A percentile compares a stretch with the other conserved stretches of the same genome.
Evolutionary conservation across 176 grass and related monocot species (phyloP).

Genomic region (Zizania latifolia): DNA sequence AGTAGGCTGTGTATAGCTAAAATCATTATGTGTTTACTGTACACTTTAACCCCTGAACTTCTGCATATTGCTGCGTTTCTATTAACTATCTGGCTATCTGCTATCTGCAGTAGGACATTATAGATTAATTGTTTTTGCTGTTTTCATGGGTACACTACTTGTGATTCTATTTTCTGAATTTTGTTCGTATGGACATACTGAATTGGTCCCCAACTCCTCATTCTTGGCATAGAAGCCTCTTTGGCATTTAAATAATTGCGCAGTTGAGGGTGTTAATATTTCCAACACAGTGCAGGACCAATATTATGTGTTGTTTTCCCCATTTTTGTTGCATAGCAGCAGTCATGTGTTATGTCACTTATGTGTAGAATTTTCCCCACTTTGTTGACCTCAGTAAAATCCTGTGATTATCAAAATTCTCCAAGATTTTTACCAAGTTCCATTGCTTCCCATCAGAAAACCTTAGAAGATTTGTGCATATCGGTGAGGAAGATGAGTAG

Average conservation of each 20-base stretch:
- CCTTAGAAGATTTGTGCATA: no score
- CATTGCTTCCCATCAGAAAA: no score
- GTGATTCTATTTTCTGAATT: slow-evolving; percentile 4
- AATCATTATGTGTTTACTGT: not conserved
- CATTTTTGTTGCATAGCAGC: not conserved
- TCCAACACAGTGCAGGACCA: not conserved
- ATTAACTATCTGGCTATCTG: not conserved
- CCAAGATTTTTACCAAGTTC: no score
- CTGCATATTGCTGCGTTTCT: not conserved
- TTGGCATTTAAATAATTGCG: not conserved
- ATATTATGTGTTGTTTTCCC: not conserved
- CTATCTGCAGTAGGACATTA: not conserved
- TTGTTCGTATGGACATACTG: not conserved
- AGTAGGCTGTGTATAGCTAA: not conserved
- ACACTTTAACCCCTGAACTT: not conserved
- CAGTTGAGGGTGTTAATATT: not conserved
- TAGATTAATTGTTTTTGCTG: not conserved
- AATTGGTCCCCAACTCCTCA: not conserved
- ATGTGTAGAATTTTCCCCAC: no score
- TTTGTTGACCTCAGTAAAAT: no score
- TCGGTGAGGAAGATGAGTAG: no score
- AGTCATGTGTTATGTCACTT: not conserved
- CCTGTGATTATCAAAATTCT: no score
- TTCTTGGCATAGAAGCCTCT: not conserved
- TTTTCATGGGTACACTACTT: not conserved